Evolutionary conservation across 2,329 filamentous ascomycete species (phyloP).

Genomic region (Ophiocordyceps australis): DNA sequence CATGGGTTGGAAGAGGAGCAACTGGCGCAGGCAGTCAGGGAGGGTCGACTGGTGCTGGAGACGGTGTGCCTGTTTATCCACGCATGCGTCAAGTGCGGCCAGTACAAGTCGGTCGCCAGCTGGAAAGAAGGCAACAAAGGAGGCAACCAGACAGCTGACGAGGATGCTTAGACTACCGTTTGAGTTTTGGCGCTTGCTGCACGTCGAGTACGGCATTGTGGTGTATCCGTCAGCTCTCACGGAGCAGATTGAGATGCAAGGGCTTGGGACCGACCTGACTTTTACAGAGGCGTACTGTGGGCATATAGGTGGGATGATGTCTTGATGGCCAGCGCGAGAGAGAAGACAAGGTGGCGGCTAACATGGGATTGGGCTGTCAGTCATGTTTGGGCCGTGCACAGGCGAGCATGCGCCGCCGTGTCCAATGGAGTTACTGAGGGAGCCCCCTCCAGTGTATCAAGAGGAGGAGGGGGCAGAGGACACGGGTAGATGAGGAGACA

Average conservation of each 20-base stretch:
- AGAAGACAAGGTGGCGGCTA: too few relatives aligned
- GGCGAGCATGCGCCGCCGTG: conserved; percentile 15
- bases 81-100: conserved; percentile 16
- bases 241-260: conserved; percentile 14
- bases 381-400: conserved; percentile 15
- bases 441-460: conserved; percentile 17
- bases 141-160: too few relatives aligned
- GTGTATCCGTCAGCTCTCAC: conserved; percentile 20
- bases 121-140: too few relatives aligned
- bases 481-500: neutral
- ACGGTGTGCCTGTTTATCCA: conserved; percentile 21
- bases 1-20: conserved; percentile 13
- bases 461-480: conserved; percentile 1
- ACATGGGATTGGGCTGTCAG: too few relatives aligned
- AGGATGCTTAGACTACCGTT: conserved; percentile 15
- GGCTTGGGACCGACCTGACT: conserved; percentile 13
- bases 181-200: conserved; percentile 18
- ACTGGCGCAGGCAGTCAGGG: conserved; percentile 12
- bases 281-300: conserved; percentile 18
- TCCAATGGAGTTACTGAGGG: conserved; percentile 17
- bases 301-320: conserved; percentile 12
- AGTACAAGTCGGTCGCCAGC: conserved; percentile 17
- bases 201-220: conserved; percentile 19
- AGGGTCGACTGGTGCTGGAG: conserved; percentile 17
- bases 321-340: too few relatives aligned